Evolutionary conservation across 352 stramenopile species (phyloP).

Genomic region (Phytophthora idaei): DNA sequence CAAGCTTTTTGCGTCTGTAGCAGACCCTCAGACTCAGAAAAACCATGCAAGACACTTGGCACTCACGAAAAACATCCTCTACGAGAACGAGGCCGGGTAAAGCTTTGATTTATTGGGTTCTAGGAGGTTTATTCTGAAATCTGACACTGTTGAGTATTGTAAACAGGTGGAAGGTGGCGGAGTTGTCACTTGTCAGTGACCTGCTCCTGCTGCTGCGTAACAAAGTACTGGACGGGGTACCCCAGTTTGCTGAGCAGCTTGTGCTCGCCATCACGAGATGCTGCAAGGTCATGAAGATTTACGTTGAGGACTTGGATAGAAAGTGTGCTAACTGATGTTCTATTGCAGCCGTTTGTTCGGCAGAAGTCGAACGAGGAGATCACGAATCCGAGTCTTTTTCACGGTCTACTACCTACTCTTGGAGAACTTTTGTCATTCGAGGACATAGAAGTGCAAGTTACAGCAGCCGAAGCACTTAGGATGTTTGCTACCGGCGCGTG

Average conservation of each 20-base stretch:
- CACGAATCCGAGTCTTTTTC: conserved; percentile 57
- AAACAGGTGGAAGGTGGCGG: conserved; percentile 68
- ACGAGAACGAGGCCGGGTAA: conserved; percentile 72
- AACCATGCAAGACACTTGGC: conserved; percentile 75
- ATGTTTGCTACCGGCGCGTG: conserved; percentile 69
- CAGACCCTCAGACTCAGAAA: conserved; percentile 66
- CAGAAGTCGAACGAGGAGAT: conserved; percentile 85
- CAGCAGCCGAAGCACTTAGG: conserved; percentile 55
- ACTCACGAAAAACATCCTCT: conserved; percentile 79
- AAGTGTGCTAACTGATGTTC: not conserved
- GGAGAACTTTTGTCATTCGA: conserved; percentile 65
- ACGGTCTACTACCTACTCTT: conserved; percentile 54
- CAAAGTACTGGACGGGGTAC: conserved; percentile 54
- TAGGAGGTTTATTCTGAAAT: not conserved
- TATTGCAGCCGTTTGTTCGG: conserved; percentile 65
- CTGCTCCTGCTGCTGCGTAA: conserved; percentile 60
- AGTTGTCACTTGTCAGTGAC: conserved; percentile 66
- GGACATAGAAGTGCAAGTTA: conserved; percentile 65
- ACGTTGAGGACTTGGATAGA: not conserved
- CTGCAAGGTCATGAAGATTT: conserved; percentile 40
- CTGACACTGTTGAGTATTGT: not conserved
- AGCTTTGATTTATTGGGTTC: not conserved
- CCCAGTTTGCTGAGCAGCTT: conserved; percentile 51
- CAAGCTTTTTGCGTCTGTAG: conserved; percentile 69
- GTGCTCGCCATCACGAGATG: conserved; percentile 48